phyloP scores from a whole-genome alignment of 495 filamentous ascomycete species.

The Penicillium goetzii region DNA sequence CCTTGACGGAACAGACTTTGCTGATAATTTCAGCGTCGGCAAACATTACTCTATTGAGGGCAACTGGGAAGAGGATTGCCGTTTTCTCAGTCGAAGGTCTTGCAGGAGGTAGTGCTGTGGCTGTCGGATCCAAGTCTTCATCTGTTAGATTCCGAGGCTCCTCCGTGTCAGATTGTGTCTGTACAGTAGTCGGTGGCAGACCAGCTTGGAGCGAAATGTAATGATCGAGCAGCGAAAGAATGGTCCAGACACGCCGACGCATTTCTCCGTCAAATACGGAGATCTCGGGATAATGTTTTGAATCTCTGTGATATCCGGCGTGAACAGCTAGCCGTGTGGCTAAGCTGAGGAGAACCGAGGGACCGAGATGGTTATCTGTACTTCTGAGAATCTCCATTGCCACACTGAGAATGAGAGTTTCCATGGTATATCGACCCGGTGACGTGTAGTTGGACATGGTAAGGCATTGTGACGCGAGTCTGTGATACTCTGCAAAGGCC shows the following conservation, averaged over 20 bases:
- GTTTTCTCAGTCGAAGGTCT: constrained; percentile 35
- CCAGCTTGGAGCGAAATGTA: constrained; percentile 42
- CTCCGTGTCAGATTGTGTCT: constrained; percentile 36
- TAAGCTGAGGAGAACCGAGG: constrained; percentile 30
- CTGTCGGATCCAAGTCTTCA: constrained; percentile 38
- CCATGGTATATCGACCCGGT: constrained; percentile 33
- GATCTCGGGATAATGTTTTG: constrained; percentile 31
- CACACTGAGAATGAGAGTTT: constrained; percentile 33
- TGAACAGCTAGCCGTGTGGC: constrained; percentile 33
- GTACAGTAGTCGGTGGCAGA: constrained; percentile 35
- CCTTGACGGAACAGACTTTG: constrained; percentile 32
- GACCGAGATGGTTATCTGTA: constrained; percentile 28
- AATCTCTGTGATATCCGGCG: constrained; percentile 41
- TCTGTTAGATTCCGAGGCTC: constrained; percentile 40
- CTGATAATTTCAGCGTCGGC: constrained; percentile 44
- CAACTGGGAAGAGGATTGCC: constrained; percentile 31
- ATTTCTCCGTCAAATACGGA: constrained; percentile 41
- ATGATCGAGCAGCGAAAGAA: constrained; percentile 32
- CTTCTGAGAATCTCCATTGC: constrained; percentile 30
- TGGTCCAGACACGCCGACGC: constrained; percentile 40
- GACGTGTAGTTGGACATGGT: constrained; percentile 29
- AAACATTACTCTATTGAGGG: constrained; percentile 37
- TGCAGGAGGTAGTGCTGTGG: constrained; percentile 29
- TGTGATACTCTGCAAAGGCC: constrained; percentile 22
- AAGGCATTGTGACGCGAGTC: constrained; percentile 33